phyloP scores from a whole-genome alignment of 31 red algal species.

The Odonthalia washingtoniensis region DNA sequence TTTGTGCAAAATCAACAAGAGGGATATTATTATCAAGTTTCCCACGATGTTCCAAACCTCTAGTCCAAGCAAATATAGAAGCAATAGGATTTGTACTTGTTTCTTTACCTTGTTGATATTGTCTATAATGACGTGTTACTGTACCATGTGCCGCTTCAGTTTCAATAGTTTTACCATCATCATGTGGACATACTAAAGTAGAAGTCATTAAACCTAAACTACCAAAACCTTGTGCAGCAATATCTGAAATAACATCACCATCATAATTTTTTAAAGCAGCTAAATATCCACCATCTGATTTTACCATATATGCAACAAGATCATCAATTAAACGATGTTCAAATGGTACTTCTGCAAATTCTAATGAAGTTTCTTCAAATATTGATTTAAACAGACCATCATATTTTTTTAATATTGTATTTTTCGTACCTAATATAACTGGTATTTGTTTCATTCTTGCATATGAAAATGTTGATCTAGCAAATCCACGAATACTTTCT shows the following conservation, averaged over 20 bases:
- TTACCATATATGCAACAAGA: slow-evolving; percentile 96
- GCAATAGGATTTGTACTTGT: slow-evolving; percentile 97
- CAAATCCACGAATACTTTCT: slow-evolving; percentile 83
- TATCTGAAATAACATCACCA: slow-evolving; percentile 91
- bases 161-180: slow-evolving; percentile 83
- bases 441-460: slow-evolving; percentile 76
- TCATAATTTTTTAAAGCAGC: slow-evolving; percentile 94
- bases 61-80: slow-evolving; percentile 92
- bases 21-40: slow-evolving; percentile 77
- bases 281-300: slow-evolving; percentile 82
- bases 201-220: slow-evolving; percentile 94
- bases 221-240: slow-evolving; percentile 93
- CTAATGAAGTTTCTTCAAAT: slow-evolving; percentile 64
- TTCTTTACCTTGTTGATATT: slow-evolving; percentile 86
- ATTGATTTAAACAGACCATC: slow-evolving; percentile 77
- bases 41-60: slow-evolving; percentile 87
- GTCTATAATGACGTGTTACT: slow-evolving; percentile 89
- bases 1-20: slow-evolving; percentile 64
- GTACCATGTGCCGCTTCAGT: slow-evolving; percentile 95
- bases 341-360: slow-evolving; percentile 77
- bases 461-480: slow-evolving; percentile 79
- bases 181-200: slow-evolving; percentile 75
- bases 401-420: slow-evolving; percentile 96
- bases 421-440: slow-evolving; percentile 87
- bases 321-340: slow-evolving; percentile 97